Evolutionary conservation across 176 grass and related monocot genomes (phyloP).

Genomic region (Areca catechu): DNA sequence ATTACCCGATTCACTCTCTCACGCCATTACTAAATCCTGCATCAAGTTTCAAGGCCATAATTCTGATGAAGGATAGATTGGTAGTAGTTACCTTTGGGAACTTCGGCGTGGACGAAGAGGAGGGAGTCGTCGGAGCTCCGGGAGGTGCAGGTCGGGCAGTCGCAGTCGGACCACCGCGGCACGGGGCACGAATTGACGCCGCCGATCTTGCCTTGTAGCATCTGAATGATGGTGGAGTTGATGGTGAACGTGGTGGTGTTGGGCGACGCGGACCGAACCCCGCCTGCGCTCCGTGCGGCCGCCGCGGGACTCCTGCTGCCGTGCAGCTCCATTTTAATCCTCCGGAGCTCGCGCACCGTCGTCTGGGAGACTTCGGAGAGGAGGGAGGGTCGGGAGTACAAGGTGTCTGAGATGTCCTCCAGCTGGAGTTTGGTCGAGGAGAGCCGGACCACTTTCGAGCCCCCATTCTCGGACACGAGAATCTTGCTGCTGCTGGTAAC

Average conservation of each 20-base stretch:
- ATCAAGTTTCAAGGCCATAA: no score
- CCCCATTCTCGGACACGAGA: slow-evolving; percentile 67
- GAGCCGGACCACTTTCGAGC: slow-evolving; percentile 69
- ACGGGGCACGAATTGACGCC: slow-evolving; percentile 26
- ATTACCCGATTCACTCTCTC: no score
- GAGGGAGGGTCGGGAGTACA: slow-evolving; percentile 62
- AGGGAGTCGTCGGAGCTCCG: slow-evolving; percentile 29
- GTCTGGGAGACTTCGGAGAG: slow-evolving; percentile 25
- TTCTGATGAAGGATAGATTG: no score
- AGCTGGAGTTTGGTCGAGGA: slow-evolving; percentile 68
- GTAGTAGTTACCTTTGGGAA: slow-evolving; percentile 32
- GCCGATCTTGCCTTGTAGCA: slow-evolving; percentile 59
- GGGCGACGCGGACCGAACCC: slow-evolving; percentile 2
- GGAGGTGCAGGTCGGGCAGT: slow-evolving; percentile 80
- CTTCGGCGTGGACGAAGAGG: slow-evolving; percentile 76
- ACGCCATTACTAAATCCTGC: no score
- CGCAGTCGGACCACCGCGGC: slow-evolving; percentile 92
- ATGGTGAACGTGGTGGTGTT: slow-evolving; percentile 32
- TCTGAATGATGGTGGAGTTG: slow-evolving; percentile 76
- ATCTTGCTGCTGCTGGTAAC: slow-evolving; percentile 37
- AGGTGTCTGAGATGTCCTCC: slow-evolving; percentile 99
- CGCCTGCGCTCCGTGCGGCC: background rate
- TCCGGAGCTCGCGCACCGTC: slow-evolving; percentile 23
- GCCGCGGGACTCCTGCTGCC: background rate
- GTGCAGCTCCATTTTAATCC: slow-evolving; percentile 8